Percentiles rank a stretch among this genome's conserved stretches.
Evolutionary conservation across 2,329 filamentous ascomycete genomes (phyloP).

Genomic region (Botrytis galanthina): DNA sequence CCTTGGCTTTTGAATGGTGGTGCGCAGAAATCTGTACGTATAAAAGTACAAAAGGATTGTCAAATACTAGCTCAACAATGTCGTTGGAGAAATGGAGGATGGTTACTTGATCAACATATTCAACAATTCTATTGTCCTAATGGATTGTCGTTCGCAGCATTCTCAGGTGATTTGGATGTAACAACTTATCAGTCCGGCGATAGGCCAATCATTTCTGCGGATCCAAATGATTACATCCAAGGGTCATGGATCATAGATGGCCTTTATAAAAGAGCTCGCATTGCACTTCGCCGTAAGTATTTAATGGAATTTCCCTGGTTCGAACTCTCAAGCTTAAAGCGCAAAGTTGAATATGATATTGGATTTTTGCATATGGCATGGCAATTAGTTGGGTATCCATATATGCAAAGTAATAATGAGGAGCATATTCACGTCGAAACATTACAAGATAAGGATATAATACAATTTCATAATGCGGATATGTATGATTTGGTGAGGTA

Average conservation of each 20-base stretch:
- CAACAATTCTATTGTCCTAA: not conserved
- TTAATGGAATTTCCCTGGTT: slow-evolving; percentile 14
- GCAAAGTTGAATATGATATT: slow-evolving; percentile 16
- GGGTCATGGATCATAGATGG: not conserved
- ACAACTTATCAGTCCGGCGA: not conserved
- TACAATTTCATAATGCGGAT: slow-evolving; percentile 1
- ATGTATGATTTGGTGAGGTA: not conserved
- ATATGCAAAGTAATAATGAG: not conserved
- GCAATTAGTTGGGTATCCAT: not conserved
- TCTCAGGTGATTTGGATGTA: not conserved
- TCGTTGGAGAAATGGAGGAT: slow-evolving; percentile 12
- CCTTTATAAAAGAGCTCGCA: not conserved
- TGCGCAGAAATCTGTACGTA: not conserved
- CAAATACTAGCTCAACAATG: slow-evolving; percentile 10
- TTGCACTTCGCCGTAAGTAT: slow-evolving; percentile 7
- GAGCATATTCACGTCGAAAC: not conserved
- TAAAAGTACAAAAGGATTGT: slow-evolving; percentile 8
- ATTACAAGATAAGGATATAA: slow-evolving; percentile 9
- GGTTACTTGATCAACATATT: slow-evolving; percentile 16
- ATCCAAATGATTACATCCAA: not conserved
- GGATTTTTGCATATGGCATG: slow-evolving; percentile 6
- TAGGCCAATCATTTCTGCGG: not conserved
- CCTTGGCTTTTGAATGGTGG: not conserved
- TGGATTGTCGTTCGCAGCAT: not conserved
- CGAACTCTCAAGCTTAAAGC: slow-evolving; percentile 1